These are phyloP conservation scores for Cadophora sp. DNA, from an alignment of 2,329 filamentous ascomycete genomes.

Conservation along the genomic window DNA sequence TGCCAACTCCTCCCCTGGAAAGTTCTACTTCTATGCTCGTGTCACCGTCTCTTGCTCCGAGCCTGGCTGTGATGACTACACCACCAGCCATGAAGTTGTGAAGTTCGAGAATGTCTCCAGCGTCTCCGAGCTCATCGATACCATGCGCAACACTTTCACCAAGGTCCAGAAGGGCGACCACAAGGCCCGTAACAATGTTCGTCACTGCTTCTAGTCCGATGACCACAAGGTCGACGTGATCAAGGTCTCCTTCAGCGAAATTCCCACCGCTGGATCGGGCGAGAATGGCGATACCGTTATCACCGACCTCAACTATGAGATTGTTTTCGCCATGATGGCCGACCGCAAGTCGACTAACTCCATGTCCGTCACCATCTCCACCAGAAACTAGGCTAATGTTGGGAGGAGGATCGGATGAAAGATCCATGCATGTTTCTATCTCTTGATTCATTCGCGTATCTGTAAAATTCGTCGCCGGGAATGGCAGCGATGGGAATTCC, in stretches of 20 bases:
- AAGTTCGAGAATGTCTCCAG: no score
- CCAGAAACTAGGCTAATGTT: background rate
- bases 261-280: background rate
- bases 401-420: constrained; percentile 17
- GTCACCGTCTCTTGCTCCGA: background rate
- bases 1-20: no score
- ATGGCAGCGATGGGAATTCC: constrained; percentile 29
- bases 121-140: no score
- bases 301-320: constrained; percentile 14
- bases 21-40: background rate
- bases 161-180: no score
- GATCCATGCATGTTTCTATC: constrained; percentile 13
- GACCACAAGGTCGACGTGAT: constrained; percentile 22
- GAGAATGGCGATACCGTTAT: constrained; percentile 21
- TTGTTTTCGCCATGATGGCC: constrained; percentile 10
- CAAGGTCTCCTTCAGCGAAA: constrained; percentile 20
- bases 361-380: constrained; percentile 11
- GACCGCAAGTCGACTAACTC: background rate
- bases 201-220: constrained; percentile 15
- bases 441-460: no score
- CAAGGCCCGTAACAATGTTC: constrained; percentile 19
- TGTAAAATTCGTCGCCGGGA: no score
- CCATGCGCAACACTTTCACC: no score
- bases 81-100: constrained; percentile 20
- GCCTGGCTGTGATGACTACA: background rate